Conservation (phyloP, 306 rosid genomes). For the Vigna radiata region DNA sequence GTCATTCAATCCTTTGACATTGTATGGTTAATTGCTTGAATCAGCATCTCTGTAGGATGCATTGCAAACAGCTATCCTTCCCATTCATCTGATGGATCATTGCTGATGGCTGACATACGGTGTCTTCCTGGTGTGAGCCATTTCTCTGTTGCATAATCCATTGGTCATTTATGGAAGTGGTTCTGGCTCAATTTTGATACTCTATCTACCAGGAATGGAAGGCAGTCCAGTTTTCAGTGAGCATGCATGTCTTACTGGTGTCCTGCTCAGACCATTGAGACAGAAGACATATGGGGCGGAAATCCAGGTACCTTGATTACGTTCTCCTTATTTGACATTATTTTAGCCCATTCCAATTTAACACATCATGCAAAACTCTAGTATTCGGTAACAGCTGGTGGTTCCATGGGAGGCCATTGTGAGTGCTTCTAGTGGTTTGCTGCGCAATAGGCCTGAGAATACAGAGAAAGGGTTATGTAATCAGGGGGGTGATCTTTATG, state of each 20-base stretch:
- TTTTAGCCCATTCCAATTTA: conserved; percentile 53
- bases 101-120: conserved; percentile 95
- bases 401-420: conserved; percentile 94
- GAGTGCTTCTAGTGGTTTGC: conserved; percentile 69
- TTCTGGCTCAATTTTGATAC: conserved; percentile 50
- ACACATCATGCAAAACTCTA: conserved; percentile 74
- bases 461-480: conserved; percentile 49
- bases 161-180: conserved; percentile 50
- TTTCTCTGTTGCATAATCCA: conserved; percentile 51
- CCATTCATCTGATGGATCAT: conserved; percentile 62
- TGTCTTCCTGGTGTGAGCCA: conserved; percentile 87
- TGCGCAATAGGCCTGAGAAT: conserved; percentile 58
- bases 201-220: conserved; percentile 79
- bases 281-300: conserved; percentile 84
- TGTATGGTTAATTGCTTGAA: conserved; percentile 52
- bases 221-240: conserved; percentile 89
- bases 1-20: conserved; percentile 45
- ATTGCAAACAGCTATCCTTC: conserved; percentile 88
- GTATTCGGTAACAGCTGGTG: conserved; percentile 92
- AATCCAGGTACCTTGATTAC: conserved; percentile 75
- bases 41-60: conserved; percentile 86
- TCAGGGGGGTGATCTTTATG: conserved; percentile 45
- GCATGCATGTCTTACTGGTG: conserved; percentile 69
- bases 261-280: conserved; percentile 84
- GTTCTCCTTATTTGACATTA: conserved; percentile 28